Evolutionary conservation across 1,139 yeast genomes (phyloP).

Genomic region (Schwanniomyces etchellsii): DNA sequence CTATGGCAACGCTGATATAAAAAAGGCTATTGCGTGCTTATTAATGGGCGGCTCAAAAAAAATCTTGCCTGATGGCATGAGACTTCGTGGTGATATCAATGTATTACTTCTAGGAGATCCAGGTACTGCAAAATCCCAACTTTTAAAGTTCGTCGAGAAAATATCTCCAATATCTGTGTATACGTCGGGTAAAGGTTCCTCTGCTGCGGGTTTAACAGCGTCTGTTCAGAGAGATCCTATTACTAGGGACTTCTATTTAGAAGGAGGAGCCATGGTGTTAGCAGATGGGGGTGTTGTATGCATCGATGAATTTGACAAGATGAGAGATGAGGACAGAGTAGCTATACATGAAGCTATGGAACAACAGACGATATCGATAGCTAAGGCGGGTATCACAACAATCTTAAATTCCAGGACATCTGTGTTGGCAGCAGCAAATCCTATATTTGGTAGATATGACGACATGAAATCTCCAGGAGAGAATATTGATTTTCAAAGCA

Average conservation of each 20-base stretch:
- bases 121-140: constrained; percentile 97
- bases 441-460: constrained; percentile 93
- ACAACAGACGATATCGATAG: constrained; percentile 98
- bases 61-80: constrained; percentile 90
- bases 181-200: constrained; percentile 98
- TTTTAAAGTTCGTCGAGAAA: constrained; percentile 90
- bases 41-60: constrained; percentile 94
- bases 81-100: constrained; percentile 94
- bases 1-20: constrained; percentile 88
- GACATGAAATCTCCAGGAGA: constrained; percentile 96
- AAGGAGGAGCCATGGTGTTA: constrained; percentile 99
- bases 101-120: constrained; percentile 95
- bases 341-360: constrained; percentile 99
- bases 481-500: constrained; percentile 94
- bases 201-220: constrained; percentile 99
- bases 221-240: constrained; percentile 89
- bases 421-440: constrained; percentile 97
- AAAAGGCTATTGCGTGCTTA: constrained; percentile 87
- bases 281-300: constrained; percentile 99
- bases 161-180: constrained; percentile 92
- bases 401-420: constrained; percentile 92
- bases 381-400: constrained; percentile 98
- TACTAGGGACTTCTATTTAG: constrained; percentile 87
- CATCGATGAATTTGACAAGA: constrained; percentile 97
- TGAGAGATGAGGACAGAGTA: constrained; percentile 98